Conservation (phyloP, 371 early-diverging fungal species). For the Zopfochytrium polystomum region DNA sequence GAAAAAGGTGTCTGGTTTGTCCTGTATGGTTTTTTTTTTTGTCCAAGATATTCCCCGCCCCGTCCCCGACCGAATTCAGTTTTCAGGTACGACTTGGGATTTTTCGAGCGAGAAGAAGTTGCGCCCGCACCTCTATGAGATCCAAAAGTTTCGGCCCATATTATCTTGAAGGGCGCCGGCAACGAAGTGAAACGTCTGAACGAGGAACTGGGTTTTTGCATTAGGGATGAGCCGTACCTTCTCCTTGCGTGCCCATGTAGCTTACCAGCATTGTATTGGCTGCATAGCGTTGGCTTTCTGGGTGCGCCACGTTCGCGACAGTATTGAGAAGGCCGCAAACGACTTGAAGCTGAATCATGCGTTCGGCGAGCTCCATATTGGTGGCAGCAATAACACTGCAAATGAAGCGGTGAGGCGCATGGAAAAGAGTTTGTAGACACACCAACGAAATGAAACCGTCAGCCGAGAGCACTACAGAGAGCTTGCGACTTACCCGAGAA, state of each 20-base stretch:
- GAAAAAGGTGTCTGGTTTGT: slow-evolving; percentile 54
- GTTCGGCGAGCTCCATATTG: slow-evolving; percentile 40
- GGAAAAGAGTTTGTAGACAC: too few relatives aligned
- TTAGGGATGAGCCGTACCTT: too few relatives aligned
- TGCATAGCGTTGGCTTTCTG: slow-evolving; percentile 54
- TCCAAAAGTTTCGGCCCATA: slow-evolving; percentile 57
- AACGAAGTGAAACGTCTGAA: slow-evolving; percentile 39
- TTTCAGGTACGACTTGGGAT: too few relatives aligned
- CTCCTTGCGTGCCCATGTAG: too few relatives aligned
- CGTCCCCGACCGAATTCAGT: background rate
- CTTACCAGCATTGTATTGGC: slow-evolving; percentile 41
- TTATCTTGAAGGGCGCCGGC: slow-evolving; percentile 35
- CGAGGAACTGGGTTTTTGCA: slow-evolving; percentile 30
- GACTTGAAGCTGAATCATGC: slow-evolving; percentile 48
- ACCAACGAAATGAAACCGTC: too few relatives aligned
- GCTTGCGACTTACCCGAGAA: slow-evolving; percentile 53
- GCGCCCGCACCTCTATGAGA: slow-evolving; percentile 51
- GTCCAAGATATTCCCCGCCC: too few relatives aligned
- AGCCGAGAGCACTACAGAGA: too few relatives aligned
- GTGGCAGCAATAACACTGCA: slow-evolving; percentile 47
- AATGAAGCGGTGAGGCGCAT: too few relatives aligned
- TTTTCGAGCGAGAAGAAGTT: too few relatives aligned
- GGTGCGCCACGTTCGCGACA: slow-evolving; percentile 50
- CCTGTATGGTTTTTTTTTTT: slow-evolving; percentile 12
- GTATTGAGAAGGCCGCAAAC: slow-evolving; percentile 49